Base-by-base conservation (phyloP, 2,329 filamentous ascomycete genomes). In the Penicillium hesseltinei region DNA sequence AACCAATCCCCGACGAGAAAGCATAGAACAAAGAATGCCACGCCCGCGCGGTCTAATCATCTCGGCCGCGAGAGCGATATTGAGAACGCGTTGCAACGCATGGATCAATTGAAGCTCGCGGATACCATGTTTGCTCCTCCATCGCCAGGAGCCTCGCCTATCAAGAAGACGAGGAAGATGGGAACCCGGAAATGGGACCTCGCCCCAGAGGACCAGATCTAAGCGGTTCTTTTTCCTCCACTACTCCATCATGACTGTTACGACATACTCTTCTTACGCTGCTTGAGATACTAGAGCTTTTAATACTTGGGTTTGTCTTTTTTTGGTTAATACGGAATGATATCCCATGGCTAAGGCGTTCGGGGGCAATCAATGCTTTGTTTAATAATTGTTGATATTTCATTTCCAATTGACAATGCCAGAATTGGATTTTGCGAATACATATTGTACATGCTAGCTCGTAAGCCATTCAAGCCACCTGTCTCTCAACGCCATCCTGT, bases 1-100 rank as follows among this genome's bases (percentile, higher is more conserved):
- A 80, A 78, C 15, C 81, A 84, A 53, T 91, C 86, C 54, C 88
- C 88, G 0, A 84, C 79, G 4, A 88, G 85, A 73, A 77, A 76
- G 62, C 67, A 73, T n/a, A 70, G 69, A 42, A 51, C 69, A 11
- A 75, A 73, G 55, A 73, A 71, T 11, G 59, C 62, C 47, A 57
- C 68, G 21, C 31, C 70, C 17, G 67, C 62, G 15, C 64, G 65
- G 45, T 65, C 68, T 25, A 75, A 69, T 40, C 58, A 70, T 10
- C 64, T 73, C 0, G 65, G 70, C 42, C 69, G 73, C 10, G 73
- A 74, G n/a, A 76, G 73, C 51, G 73, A 78, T 27, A 66, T 76
- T 23, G 75, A 77, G 50, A 72, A 71, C 55, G 70, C 73, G 5
- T 59, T 75, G 5, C 72, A 70, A 35, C 74, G 73, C 44, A 68